Base-by-base conservation (phyloP, 2,329 filamentous ascomycete genomes). In the Aspergillus proliferans region DNA sequence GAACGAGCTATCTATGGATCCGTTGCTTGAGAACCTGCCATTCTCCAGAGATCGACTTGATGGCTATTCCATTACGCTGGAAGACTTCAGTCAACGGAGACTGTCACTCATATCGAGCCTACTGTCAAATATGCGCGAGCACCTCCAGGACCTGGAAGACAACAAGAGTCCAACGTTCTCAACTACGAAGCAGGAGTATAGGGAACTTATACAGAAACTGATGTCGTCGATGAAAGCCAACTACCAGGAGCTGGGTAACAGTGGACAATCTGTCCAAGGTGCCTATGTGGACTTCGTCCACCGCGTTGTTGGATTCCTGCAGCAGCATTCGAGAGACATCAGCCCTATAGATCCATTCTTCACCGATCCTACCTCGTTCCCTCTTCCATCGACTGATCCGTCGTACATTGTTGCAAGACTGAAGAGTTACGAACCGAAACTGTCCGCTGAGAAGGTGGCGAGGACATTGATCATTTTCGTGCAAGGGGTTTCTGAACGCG, bases 221-320 rank as follows among this genome's bases (percentile, higher is more conserved):
- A 84, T 84, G 82, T 66, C 66, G 6, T 70, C 76, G 1, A 84
- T 85, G 80, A 82, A 80, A 59, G 67, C 66, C 34, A 83, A 83
- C 50, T 84, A 83, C 51, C 72, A 76, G 49, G 78, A 82, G 51
- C 67, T 82, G 5, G 71, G 72, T 3, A 66, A 58, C 39, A 60
- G 61, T 7, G 48, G 56, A 34, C 57, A 60, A 22, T 52, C 60
- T 41, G 60, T 58, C 3, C 74, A 75, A 44, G 77, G 80, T 9
- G 69, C 73, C 2, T 85, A 85, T 57, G 78, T 84, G 6, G 71
- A 76, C 8, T 84, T 85, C 58, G 80, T 84, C 4, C 82, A 85
- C 50, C 67, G 71, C 14, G 70, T 84, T 2, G 74, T 85, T 2
- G 74, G 77, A 18, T 78, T 78, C 52, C 63, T 85, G 43, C 82